Base-by-base conservation (phyloP, 2,329 filamentous ascomycete genomes). In the Rutstroemia sp. region DNA sequence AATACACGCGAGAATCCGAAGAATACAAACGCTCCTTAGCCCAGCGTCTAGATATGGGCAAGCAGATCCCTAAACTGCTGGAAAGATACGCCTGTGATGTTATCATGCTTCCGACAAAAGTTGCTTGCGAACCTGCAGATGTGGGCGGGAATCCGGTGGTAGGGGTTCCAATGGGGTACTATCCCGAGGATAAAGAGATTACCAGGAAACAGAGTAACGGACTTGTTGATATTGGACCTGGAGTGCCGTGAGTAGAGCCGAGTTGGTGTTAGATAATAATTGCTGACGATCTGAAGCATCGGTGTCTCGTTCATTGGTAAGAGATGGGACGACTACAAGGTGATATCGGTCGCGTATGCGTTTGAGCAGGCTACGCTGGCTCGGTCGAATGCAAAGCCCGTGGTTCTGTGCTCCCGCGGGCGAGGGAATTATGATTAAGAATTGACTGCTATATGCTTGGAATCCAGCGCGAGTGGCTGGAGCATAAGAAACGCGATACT, bases 271-370 rank as follows among this genome's bases (percentile, higher is more conserved):
- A n/a, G n/a, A n/a, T n/a, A n/a, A n/a, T n/a, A n/a, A n/a, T n/a
- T n/a, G n/a, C n/a, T n/a, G n/a, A n/a, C n/a, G n/a, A n/a, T n/a
- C n/a, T n/a, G n/a, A 5, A 56, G 53, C 3, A 17, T 56, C 14
- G 48, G 19, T 0, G 69, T 88, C 10, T 75, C 74, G 5, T 87
- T 88, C 60, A 71, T 86, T 46, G 86, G 83, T 0, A 69, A 69
- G 5, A 75, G 74, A 48, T 88, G 79, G 71, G 78, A 75, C 44
- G 85, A 88, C 68, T 78, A 76, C 62, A 73, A 69, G 38, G 64
- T 88, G 61, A 79, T 88, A 57, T 79, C 78, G 0, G 76, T 82
- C 64, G 85, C 83, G 5, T 87, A 85, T 72, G 83, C 81, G 4
- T 87, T 82, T 69, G 85, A 89, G 72, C 51, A 58, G 16, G 51